A percentile compares a stretch with the other conserved stretches of the same genome.
Evolutionary conservation across 1,139 yeast genomes (phyloP).

Genomic region (Zygosaccharomyces sapae): DNA sequence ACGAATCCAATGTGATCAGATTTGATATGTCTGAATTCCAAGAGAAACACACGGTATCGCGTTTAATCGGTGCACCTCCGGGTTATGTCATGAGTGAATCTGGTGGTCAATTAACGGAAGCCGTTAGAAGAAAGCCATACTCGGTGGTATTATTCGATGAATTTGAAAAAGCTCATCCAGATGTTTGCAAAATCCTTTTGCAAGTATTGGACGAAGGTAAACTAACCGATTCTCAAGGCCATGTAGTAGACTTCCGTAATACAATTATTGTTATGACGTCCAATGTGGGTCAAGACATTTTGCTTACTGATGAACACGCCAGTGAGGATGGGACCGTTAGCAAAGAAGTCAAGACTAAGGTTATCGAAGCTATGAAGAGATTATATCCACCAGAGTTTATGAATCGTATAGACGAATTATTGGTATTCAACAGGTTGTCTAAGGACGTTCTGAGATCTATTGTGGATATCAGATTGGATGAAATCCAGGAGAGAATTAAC

Average conservation of each 20-base stretch:
- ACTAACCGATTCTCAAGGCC: slow-evolving; percentile 91
- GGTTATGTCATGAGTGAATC: slow-evolving; percentile 94
- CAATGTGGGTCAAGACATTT: slow-evolving; percentile 88
- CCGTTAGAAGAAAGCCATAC: slow-evolving; percentile 91
- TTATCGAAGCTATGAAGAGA: slow-evolving; percentile 61
- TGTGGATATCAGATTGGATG: slow-evolving; percentile 76
- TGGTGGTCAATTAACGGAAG: slow-evolving; percentile 93
- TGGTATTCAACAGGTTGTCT: slow-evolving; percentile 85
- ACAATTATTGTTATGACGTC: slow-evolving; percentile 97
- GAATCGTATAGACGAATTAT: slow-evolving; percentile 85
- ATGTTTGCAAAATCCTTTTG: slow-evolving; percentile 82
- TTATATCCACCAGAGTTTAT: slow-evolving; percentile 91
- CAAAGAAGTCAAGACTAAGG: slow-evolving; percentile 48
- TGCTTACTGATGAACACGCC: slow-evolving; percentile 59
- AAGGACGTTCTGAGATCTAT: slow-evolving; percentile 67
- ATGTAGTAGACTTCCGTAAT: slow-evolving; percentile 87
- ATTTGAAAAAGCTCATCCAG: slow-evolving; percentile 99
- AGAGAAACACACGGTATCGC: slow-evolving; percentile 84
- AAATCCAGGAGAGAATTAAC: slow-evolving; percentile 70
- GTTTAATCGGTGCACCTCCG: slow-evolving; percentile 97
- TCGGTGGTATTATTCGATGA: slow-evolving; percentile 91
- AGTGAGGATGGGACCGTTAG: slow-evolving; percentile 48
- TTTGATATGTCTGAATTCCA: slow-evolving; percentile 98
- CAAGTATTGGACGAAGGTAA: slow-evolving; percentile 96
- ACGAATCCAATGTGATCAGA: slow-evolving; percentile 77